Evolutionary conservation across 2,329 filamentous ascomycete genomes (phyloP), one percentile per base, ranked within the genome.

Genomic region (Thelonectria rubi): DNA sequence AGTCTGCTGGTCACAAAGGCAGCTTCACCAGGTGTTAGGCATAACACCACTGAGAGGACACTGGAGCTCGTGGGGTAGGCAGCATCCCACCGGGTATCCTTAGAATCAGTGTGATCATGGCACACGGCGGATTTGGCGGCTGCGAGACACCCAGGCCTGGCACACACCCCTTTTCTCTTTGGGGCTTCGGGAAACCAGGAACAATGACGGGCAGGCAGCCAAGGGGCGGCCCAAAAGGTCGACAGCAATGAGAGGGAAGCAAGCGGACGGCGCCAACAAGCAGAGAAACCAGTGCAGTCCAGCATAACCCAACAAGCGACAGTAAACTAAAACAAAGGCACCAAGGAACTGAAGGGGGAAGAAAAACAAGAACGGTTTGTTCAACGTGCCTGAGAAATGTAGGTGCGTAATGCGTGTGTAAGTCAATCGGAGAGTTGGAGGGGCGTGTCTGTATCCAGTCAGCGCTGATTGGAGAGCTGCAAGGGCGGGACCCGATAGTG

Each of bases 371-470:
- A 70, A 65, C 50, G 48, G 65, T 64, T 64, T 67, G 60, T 66
- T 39, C 26, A 62, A 71, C 67, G 62, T 71, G 65, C 69, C 69
- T 62, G 51, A 49, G 50, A 26, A 45, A 47, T 45, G 51, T 30
- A 65, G 65, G 63, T 71, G 64, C 64, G 69, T 67, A 69, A 69
- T 69, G 60, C 43, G 62, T 51, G 60, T 63, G 61, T 67, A 65
- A 67, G 56, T 63, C 65, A 52, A 69, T 66, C 61, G 50, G 51
- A 55, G 37, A 39, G 18, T 57, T 30, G 46, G 62, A 47, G 60
- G 63, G 65, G 63, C n/a, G 70, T 72, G 64, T 42, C 63, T 68
- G 49, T 72, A 72, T 53, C 15, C 32, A 7, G 42, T 62, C 54
- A 64, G 62, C 30, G 45, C 39, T 72, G 68, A 72, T 72, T 72